Base-by-base conservation (phyloP, 441 rosid genomes). In the Kokia cookei region DNA sequence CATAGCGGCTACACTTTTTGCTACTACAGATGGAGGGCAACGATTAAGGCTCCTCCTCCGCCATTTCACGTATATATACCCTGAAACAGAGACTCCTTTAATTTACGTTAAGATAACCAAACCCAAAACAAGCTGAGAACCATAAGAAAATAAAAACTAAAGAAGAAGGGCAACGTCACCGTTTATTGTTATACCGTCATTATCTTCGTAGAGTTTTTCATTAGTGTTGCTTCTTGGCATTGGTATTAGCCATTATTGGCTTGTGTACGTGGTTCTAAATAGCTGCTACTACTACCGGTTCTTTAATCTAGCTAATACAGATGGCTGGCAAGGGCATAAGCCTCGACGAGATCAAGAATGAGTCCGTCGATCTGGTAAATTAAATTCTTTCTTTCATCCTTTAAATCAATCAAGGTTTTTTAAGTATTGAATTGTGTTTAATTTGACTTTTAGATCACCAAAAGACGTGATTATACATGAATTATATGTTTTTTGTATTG, bases 341-440 rank as follows among this genome's bases (percentile, higher is more conserved):
- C 67, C 92, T 93, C 48, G 93, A 88, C 55, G 90, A 91, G 79
- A 87, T 93, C 2, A 93, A 91, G 68, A 87, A 89, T 71, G 97
- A 93, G 86, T 77, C 93, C 32, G 96, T 93, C 75, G 96, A 93
- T 91, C 89, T 93, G 94, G 97, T 91, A 85, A 19, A 7, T 14
- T 13, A 32, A 32, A 32, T 8, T 64, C 9, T 7, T 22, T 15
- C 29, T 54, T 43, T 35, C 65, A 10, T 17, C 2, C 3, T 7
- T 26, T 22, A 40, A 17, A 29, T 68, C 27, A 68, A 5, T 29
- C 58, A 1, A n/a, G 11, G 50, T 47, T 32, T 29, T 29, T 32
- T 32, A 32, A 9, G 32, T 3, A 29, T 51, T 10, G 47, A 27
- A 19, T 32, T 32, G 6, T 53, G 17, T 51, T 55, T 19, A 22